A percentile compares a stretch with the other conserved stretches of the same genome.
Evolutionary conservation across 163 green algal species (phyloP).

Genomic region (Volvox carteri): DNA sequence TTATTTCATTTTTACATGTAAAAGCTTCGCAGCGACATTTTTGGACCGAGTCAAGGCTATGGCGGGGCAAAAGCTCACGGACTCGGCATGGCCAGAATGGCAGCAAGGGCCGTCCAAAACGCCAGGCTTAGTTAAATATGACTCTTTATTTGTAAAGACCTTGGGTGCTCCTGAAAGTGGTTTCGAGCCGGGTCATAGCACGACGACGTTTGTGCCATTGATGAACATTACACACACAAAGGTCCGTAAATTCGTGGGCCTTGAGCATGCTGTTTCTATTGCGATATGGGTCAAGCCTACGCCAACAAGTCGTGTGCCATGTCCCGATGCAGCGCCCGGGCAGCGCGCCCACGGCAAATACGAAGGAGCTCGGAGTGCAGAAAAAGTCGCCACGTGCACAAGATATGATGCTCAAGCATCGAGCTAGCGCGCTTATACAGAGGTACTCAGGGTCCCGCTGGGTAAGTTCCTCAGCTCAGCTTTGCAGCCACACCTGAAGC

Average conservation of each 20-base stretch:
- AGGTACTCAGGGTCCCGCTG: conserved; percentile 48
- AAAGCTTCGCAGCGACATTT: too few relatives aligned
- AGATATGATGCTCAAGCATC: conserved; percentile 54
- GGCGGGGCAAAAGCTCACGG: neutral
- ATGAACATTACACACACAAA: neutral
- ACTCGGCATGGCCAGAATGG: conserved; percentile 21
- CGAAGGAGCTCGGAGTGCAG: conserved; percentile 17
- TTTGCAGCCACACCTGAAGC: neutral
- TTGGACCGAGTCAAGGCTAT: neutral
- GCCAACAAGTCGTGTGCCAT: neutral
- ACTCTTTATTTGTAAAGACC: neutral
- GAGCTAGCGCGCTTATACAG: conserved; percentile 59
- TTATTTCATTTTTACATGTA: too few relatives aligned
- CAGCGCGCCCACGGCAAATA: conserved; percentile 12
- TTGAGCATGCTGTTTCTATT: neutral
- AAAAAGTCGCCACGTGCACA: neutral
- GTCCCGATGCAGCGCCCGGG: neutral
- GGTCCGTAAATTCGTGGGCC: neutral
- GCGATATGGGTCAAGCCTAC: neutral
- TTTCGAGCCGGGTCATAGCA: conserved; percentile 19
- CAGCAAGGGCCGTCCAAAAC: conserved; percentile 1
- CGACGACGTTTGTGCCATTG: conserved; percentile 1
- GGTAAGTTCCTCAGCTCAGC: neutral
- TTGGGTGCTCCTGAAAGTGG: neutral
- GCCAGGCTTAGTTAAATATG: conserved; percentile 4